These are phyloP conservation scores for Solanum okadae DNA, from an alignment of 257 asterid genomes.

Conservation along the genomic window DNA sequence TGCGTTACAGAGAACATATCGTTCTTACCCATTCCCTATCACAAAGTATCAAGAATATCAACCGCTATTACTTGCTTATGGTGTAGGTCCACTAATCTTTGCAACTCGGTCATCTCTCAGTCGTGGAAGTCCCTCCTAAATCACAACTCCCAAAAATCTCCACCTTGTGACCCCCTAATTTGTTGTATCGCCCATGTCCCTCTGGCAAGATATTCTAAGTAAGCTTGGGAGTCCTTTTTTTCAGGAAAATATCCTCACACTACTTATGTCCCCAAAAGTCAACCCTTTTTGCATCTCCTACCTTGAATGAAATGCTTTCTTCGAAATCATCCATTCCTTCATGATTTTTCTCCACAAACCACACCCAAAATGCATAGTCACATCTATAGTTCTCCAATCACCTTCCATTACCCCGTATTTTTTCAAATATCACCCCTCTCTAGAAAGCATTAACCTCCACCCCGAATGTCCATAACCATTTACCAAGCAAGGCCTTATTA, in stretches of 20 bases:
- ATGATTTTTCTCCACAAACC: background rate
- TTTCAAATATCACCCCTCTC: background rate
- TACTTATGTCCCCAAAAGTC: background rate
- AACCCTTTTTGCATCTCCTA: background rate
- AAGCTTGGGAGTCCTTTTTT: background rate
- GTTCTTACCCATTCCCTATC: accelerated
- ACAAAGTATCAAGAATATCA: background rate
- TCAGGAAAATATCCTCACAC: background rate
- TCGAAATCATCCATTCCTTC: background rate
- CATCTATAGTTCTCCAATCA: background rate
- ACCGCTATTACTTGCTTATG: background rate
- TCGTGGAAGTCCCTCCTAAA: background rate
- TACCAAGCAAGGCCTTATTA: background rate
- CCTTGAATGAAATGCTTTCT: background rate
- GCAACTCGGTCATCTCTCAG: background rate
- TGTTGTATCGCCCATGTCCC: background rate
- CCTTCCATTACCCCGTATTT: background rate
- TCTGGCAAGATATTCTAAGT: background rate
- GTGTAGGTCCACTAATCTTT: background rate
- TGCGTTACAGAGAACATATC: background rate
- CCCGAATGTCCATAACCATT: background rate
- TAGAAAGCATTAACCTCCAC: background rate
- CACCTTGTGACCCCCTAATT: background rate
- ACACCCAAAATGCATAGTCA: background rate
- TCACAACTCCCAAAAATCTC: background rate